phyloP scores from a whole-genome alignment of 2,329 filamentous ascomycete species.

The Aspergillus jensenii region DNA sequence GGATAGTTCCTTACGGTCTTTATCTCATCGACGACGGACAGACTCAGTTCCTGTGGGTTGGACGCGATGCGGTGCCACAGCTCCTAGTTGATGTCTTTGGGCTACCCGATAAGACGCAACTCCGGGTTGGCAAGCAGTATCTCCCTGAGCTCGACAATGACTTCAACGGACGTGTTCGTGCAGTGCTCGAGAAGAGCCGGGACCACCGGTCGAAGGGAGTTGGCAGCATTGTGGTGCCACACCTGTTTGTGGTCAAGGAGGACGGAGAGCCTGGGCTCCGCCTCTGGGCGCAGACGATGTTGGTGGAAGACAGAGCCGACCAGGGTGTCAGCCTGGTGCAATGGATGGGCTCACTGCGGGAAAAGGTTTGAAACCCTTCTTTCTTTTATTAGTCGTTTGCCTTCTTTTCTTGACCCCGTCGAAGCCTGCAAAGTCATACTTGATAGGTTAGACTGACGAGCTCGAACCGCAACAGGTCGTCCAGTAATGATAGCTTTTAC shows the following conservation, averaged over 20 bases:
- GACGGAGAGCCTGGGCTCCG: slow-evolving; percentile 94
- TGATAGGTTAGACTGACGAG: slow-evolving; percentile 23
- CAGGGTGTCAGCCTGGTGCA: slow-evolving; percentile 90
- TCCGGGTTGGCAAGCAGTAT: slow-evolving; percentile 87
- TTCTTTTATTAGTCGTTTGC: slow-evolving; percentile 12
- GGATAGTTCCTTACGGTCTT: slow-evolving; percentile 82
- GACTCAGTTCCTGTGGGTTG: slow-evolving; percentile 96
- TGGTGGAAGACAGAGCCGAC: slow-evolving; percentile 93
- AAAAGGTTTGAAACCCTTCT: slow-evolving; percentile 70
- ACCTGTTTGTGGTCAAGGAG: slow-evolving; percentile 89
- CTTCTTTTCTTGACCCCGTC: slow-evolving; percentile 8
- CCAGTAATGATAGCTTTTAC: slow-evolving; percentile 29
- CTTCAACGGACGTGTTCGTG: slow-evolving; percentile 91
- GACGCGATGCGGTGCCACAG: slow-evolving; percentile 87
- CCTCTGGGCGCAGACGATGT: slow-evolving; percentile 92
- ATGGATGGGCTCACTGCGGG: slow-evolving; percentile 86
- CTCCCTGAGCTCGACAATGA: slow-evolving; percentile 89
- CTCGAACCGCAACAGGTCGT: slow-evolving; percentile 30
- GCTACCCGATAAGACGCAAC: slow-evolving; percentile 73
- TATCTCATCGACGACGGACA: slow-evolving; percentile 97
- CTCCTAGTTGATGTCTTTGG: slow-evolving; percentile 89
- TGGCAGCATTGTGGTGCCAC: slow-evolving; percentile 88
- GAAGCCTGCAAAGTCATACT: slow-evolving; percentile 8
- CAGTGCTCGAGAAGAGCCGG: slow-evolving; percentile 86
- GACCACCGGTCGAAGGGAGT: slow-evolving; percentile 85